Conservation (phyloP, 441 rosid genomes). For the Croton laevigatus region DNA sequence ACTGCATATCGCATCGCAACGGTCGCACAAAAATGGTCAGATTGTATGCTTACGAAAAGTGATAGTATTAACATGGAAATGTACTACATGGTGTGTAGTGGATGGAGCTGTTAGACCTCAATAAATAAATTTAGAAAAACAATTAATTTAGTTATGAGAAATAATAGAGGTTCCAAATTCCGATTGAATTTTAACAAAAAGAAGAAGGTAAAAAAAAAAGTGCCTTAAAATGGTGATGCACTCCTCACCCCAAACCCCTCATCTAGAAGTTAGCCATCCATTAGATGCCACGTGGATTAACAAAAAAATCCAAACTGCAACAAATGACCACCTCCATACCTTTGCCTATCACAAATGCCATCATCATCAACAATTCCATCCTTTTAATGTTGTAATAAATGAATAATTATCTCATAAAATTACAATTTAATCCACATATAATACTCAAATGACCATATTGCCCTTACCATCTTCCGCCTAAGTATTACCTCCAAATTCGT, state of each 20-base stretch:
- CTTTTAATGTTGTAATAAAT: not conserved
- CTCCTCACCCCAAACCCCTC: slow-evolving; percentile 54
- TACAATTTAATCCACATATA: slow-evolving; percentile 4
- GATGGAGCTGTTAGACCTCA: too few relatives aligned
- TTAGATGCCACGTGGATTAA: slow-evolving; percentile 46
- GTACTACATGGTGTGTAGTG: too few relatives aligned
- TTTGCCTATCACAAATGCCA: slow-evolving; percentile 33
- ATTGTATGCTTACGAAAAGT: too few relatives aligned
- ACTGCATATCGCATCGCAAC: too few relatives aligned
- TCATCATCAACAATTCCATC: slow-evolving; percentile 50
- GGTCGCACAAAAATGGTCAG: too few relatives aligned
- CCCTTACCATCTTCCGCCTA: slow-evolving; percentile 21
- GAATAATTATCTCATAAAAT: slow-evolving; percentile 5
- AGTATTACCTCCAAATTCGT: slow-evolving; percentile 38
- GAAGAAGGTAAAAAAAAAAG: too few relatives aligned
- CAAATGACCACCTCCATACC: slow-evolving; percentile 50
- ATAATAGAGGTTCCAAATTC: too few relatives aligned
- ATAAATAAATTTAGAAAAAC: too few relatives aligned
- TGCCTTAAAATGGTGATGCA: not conserved
- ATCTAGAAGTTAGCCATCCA: slow-evolving; percentile 45
- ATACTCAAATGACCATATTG: slow-evolving; percentile 10
- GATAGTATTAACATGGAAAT: too few relatives aligned
- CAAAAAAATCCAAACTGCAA: slow-evolving; percentile 38
- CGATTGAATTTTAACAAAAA: too few relatives aligned
- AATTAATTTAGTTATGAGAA: too few relatives aligned